phyloP scores from a whole-genome alignment of 2,329 filamentous ascomycete species.

The Penicillium sp. region DNA sequence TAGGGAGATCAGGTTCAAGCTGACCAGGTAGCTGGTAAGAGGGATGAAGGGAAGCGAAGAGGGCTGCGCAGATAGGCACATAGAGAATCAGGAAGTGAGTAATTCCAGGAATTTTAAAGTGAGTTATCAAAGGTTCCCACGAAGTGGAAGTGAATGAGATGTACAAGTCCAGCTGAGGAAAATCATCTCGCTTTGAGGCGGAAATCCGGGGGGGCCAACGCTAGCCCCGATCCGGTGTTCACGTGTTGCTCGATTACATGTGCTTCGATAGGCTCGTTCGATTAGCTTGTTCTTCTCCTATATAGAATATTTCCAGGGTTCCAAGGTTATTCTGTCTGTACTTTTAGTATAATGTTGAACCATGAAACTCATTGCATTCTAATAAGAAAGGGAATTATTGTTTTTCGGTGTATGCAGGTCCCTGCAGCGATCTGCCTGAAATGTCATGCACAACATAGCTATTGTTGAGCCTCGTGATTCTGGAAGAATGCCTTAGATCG shows the following conservation, averaged over 20 bases:
- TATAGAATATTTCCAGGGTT: not conserved
- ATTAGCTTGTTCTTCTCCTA: not conserved
- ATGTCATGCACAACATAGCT: conserved; percentile 13
- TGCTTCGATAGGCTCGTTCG: not conserved
- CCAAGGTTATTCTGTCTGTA: not conserved
- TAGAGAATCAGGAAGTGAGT: conserved; percentile 30
- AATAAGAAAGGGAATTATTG: not conserved
- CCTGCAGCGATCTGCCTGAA: conserved; percentile 2
- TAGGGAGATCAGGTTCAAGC: conserved; percentile 16
- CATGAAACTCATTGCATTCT: not conserved
- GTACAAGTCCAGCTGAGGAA: conserved; percentile 15
- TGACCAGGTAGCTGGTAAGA: conserved; percentile 30
- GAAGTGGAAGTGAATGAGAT: conserved; percentile 6
- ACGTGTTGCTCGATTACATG: conserved; percentile 15
- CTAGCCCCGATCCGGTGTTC: conserved; percentile 22
- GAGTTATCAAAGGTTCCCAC: conserved; percentile 3
- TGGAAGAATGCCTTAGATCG: conserved; percentile 47
- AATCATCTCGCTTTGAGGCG: conserved; percentile 19
- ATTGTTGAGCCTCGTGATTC: conserved; percentile 13
- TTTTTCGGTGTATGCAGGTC: not conserved
- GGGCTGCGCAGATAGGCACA: conserved; percentile 36
- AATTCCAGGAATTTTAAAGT: not conserved
- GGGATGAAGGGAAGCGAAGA: conserved; percentile 27
- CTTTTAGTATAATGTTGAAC: not conserved
- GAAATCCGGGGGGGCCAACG: conserved; percentile 22